Percentiles rank a stretch among this genome's conserved stretches.
Conservation (phyloP, 192 early-diverging fungal species). For the Piromyces finnis region DNA sequence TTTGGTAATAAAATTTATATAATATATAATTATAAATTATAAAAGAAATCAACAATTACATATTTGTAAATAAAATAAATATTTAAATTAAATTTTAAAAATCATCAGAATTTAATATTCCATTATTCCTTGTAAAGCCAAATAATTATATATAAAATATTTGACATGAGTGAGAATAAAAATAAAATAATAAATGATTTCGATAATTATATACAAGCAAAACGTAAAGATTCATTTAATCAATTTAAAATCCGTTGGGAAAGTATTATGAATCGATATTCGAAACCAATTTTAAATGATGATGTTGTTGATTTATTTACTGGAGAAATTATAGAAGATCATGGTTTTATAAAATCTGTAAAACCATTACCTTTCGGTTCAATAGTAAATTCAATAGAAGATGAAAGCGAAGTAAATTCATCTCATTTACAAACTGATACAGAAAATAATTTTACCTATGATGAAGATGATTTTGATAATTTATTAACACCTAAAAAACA, state of each 20-base stretch:
- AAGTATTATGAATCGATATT: neutral
- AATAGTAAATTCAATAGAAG: neutral
- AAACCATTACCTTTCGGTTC: neutral
- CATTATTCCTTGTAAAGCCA: too few species aligned
- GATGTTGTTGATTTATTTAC: neutral
- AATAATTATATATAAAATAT: too few species aligned
- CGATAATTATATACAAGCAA: neutral
- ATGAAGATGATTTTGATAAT: neutral
- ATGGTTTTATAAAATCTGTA: neutral
- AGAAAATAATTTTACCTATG: neutral
- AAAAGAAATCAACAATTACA: too few species aligned
- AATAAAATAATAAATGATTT: neutral
- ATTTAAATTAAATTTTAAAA: too few species aligned
- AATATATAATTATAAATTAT: too few species aligned
- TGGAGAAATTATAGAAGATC: neutral
- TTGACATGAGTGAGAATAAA: neutral
- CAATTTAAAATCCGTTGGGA: neutral
- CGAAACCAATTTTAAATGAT: neutral
- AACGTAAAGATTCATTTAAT: neutral
- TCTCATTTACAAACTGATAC: neutral
- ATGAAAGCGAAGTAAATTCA: neutral
- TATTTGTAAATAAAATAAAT: too few species aligned
- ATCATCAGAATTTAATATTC: too few species aligned
- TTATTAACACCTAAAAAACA: neutral
- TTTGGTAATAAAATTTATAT: too few species aligned